A percentile compares a stretch with the other conserved stretches of the same genome.
phyloP scores from a whole-genome alignment of 2,329 filamentous ascomycete genomes.

The Fusarium oxysporum region DNA sequence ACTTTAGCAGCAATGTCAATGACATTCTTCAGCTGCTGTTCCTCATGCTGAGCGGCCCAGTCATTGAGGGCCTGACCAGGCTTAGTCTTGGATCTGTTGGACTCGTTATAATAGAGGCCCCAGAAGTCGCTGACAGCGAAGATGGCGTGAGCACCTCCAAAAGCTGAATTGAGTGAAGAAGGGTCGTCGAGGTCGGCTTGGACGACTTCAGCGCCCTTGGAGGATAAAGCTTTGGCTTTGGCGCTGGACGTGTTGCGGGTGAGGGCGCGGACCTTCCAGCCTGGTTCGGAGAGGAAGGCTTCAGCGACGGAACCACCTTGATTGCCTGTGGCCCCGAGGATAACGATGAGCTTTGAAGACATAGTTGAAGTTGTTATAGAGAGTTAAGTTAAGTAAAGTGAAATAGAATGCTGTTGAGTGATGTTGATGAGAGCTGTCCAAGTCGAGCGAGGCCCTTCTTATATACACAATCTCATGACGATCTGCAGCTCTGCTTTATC shows the following conservation, averaged over 20 bases:
- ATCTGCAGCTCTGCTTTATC: slow-evolving; percentile 11
- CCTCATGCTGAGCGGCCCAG: slow-evolving; percentile 47
- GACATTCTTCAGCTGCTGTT: slow-evolving; percentile 51
- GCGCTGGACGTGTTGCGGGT: slow-evolving; percentile 21
- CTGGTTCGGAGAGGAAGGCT: slow-evolving; percentile 14
- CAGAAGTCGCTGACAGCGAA: slow-evolving; percentile 49
- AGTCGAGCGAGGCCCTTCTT: not conserved
- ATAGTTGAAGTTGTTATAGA: not conserved
- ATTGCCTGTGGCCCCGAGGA: slow-evolving; percentile 36
- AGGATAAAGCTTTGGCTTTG: slow-evolving; percentile 16
- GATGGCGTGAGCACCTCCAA: slow-evolving; percentile 29
- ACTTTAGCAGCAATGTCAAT: slow-evolving; percentile 51
- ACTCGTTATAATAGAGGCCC: slow-evolving; percentile 23
- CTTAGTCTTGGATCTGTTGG: slow-evolving; percentile 19
- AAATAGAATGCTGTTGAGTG: not conserved
- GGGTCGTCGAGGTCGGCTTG: slow-evolving; percentile 14
- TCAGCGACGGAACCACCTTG: slow-evolving; percentile 31
- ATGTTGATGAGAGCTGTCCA: not conserved
- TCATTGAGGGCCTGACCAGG: slow-evolving; percentile 28
- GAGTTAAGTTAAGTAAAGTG: not conserved
- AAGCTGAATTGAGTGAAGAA: not conserved
- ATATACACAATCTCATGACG: not conserved
- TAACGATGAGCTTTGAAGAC: slow-evolving; percentile 27
- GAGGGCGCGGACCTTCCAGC: slow-evolving; percentile 27
- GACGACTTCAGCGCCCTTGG: slow-evolving; percentile 17